These are phyloP conservation scores for Crotalaria pallida DNA, from an alignment of 306 rosid genomes.

Conservation along the genomic window DNA sequence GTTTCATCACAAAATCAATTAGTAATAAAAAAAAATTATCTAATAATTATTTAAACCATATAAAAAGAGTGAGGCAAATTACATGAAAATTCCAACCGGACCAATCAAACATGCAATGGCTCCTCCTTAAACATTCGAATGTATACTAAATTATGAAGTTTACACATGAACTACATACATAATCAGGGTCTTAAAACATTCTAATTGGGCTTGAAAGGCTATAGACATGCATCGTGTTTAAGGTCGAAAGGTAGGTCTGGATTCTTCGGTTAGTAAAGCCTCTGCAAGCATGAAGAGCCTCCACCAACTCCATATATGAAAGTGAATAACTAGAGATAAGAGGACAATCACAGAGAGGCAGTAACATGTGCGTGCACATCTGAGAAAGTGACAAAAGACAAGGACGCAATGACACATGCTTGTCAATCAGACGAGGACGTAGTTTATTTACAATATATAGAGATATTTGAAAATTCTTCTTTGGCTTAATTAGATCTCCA, in stretches of 20 bases:
- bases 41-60: too few species aligned
- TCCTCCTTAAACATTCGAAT: too few species aligned
- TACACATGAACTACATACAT: neutral
- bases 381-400: constrained; percentile 43
- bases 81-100: too few species aligned
- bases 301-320: constrained; percentile 34
- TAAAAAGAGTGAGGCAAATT: too few species aligned
- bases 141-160: neutral
- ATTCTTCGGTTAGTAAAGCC: constrained; percentile 33
- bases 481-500: neutral
- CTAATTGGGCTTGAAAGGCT: neutral
- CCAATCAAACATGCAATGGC: too few species aligned
- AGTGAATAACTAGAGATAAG: constrained; percentile 28
- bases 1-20: too few species aligned
- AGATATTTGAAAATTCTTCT: neutral
- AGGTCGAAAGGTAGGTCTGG: constrained; percentile 33
- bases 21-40: too few species aligned
- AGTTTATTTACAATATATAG: neutral
- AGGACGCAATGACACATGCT: constrained; percentile 35
- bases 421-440: constrained; percentile 29
- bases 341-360: constrained; percentile 51
- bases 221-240: neutral
- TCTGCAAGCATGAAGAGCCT: constrained; percentile 31
- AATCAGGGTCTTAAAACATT: constrained; percentile 9
- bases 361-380: constrained; percentile 56